Evolutionary conservation across 225 moss, liverwort and hornwort species (phyloP).

Genomic region (Pleurozium schreberi): DNA sequence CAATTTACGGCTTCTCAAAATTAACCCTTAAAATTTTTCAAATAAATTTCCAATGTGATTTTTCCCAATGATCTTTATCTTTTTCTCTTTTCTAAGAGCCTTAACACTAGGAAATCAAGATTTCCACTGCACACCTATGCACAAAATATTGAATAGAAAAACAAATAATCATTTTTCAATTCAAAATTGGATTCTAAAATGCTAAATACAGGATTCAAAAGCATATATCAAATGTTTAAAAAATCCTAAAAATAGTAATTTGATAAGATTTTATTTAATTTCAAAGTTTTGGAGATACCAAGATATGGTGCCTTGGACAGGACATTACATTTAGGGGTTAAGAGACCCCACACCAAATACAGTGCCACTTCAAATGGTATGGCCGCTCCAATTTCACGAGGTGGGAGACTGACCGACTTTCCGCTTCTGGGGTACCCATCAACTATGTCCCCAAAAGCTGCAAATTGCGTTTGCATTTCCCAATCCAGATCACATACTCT

Average conservation of each 20-base stretch:
- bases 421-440: no score
- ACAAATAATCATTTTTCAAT: not conserved
- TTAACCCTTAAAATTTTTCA: not conserved
- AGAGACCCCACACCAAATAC: no score
- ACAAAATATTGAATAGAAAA: not conserved
- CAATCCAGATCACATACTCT: not conserved
- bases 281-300: no score
- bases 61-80: not conserved
- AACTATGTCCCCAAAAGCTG: no score
- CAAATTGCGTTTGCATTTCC: not conserved
- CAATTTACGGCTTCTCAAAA: not conserved
- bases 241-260: not conserved
- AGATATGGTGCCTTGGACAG: no score
- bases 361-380: no score
- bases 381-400: no score
- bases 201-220: accelerated
- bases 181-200: not conserved
- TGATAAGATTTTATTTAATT: not conserved
- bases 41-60: not conserved
- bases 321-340: no score
- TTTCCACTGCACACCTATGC: accelerated
- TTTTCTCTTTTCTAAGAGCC: not conserved
- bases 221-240: not conserved
- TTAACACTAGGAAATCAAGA: not conserved
- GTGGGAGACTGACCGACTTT: no score